A percentile compares a stretch with the other conserved stretches of the same genome.
These are phyloP conservation scores for Fraxinus baroniana DNA, from an alignment of 305 asterid species.

Conservation along the genomic window DNA sequence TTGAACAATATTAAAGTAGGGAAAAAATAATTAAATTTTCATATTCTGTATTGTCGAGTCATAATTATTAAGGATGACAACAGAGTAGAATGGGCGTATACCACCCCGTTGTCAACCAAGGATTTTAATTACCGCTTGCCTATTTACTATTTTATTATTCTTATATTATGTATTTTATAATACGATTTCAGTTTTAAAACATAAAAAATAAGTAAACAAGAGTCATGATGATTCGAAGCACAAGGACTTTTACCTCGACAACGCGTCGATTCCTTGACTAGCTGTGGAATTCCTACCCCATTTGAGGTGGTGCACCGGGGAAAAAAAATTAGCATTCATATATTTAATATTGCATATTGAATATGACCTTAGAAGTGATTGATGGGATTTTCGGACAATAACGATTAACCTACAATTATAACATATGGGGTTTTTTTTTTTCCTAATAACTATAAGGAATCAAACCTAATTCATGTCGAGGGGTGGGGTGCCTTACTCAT, in stretches of 20 bases:
- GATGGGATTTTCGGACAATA: background rate
- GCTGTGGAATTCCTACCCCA: background rate
- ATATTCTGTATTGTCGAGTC: too few relatives aligned
- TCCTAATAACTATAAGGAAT: background rate
- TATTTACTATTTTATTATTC: background rate
- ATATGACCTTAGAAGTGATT: background rate
- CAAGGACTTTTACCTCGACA: background rate
- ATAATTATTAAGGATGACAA: too few relatives aligned
- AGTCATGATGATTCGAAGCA: background rate
- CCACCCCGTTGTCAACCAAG: background rate
- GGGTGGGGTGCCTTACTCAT: background rate
- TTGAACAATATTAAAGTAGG: too few relatives aligned
- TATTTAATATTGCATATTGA: too few relatives aligned
- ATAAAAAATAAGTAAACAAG: background rate
- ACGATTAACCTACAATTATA: too few relatives aligned
- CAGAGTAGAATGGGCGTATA: too few relatives aligned
- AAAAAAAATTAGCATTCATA: too few relatives aligned
- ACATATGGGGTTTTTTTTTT: too few relatives aligned
- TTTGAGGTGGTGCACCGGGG: background rate
- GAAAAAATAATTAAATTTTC: too few relatives aligned
- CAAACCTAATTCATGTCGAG: background rate
- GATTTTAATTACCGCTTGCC: background rate
- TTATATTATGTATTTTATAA: too few relatives aligned
- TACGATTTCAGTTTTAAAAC: too few relatives aligned
- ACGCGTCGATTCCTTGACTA: background rate